A percentile compares a stretch with the other conserved stretches of the same genome.
Evolutionary conservation across 768 basidiomycete genomes (phyloP).

Genomic region (Lactarius akahatsu): DNA sequence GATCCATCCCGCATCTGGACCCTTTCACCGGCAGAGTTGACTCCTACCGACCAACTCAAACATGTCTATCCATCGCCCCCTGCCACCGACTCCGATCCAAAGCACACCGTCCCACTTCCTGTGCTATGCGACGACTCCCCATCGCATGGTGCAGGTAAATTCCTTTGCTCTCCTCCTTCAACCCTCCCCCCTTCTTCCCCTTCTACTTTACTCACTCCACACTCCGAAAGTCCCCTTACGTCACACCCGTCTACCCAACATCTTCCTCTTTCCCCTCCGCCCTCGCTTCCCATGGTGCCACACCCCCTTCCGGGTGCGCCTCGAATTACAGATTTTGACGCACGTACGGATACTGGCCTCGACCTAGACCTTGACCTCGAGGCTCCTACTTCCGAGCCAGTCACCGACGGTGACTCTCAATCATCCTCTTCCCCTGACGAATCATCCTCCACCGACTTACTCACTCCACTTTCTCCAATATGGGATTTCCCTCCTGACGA

Average conservation of each 20-base stretch:
- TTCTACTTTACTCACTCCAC: constrained; percentile 1
- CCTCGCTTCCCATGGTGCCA: constrained; percentile 27
- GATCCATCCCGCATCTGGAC: constrained; percentile 17
- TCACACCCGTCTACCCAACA: constrained; percentile 20
- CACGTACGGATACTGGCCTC: not conserved
- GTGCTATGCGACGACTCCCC: constrained; percentile 19
- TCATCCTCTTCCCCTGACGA: constrained; percentile 20
- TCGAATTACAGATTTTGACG: constrained; percentile 2
- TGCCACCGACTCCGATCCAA: constrained; percentile 29
- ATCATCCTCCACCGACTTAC: constrained; percentile 10
- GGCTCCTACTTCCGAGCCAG: not conserved
- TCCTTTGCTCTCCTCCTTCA: constrained; percentile 2
- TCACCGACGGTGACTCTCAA: constrained; percentile 8
- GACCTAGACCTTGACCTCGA: constrained; percentile 12
- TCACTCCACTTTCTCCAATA: constrained; percentile 24
- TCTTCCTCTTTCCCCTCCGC: constrained; percentile 28
- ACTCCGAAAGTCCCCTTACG: constrained; percentile 19
- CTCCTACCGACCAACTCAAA: constrained; percentile 11
- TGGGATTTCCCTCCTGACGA: constrained; percentile 18
- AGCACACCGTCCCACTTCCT: constrained; percentile 30
- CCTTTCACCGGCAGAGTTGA: not conserved
- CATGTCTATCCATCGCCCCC: constrained; percentile 30
- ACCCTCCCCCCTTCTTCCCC: constrained; percentile 6
- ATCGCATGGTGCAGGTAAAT: constrained; percentile 6
- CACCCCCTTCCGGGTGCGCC: constrained; percentile 24